Evolutionary conservation across 2,329 filamentous ascomycete genomes (phyloP).

Genomic region (Cladophialophora exuberans): DNA sequence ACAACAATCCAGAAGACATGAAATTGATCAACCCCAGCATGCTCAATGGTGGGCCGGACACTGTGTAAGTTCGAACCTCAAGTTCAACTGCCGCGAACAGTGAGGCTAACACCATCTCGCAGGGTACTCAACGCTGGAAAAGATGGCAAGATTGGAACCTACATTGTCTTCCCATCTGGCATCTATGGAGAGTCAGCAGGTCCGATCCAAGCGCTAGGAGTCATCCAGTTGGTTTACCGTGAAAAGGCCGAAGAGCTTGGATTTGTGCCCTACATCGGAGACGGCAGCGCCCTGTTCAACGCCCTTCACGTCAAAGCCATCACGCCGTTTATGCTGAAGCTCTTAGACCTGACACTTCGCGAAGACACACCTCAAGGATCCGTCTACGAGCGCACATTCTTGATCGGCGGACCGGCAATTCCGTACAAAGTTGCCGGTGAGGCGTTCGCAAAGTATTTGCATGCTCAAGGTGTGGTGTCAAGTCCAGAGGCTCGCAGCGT

Average conservation of each 20-base stretch:
- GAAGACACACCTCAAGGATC: slow-evolving; percentile 11
- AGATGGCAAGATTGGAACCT: slow-evolving; percentile 20
- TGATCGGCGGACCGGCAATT: slow-evolving; percentile 13
- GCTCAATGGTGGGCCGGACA: slow-evolving; percentile 22
- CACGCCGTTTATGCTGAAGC: slow-evolving; percentile 18
- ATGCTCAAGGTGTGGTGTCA: slow-evolving; percentile 9
- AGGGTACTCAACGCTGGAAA: slow-evolving; percentile 19
- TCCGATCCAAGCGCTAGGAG: slow-evolving; percentile 18
- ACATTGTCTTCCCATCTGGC: slow-evolving; percentile 20
- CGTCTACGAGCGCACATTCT: slow-evolving; percentile 19
- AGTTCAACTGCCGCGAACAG: background rate
- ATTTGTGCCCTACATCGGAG: slow-evolving; percentile 21
- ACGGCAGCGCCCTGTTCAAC: slow-evolving; percentile 23
- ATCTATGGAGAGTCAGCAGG: slow-evolving; percentile 21
- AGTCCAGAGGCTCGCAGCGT: slow-evolving; percentile 16
- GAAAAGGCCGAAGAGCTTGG: slow-evolving; percentile 23
- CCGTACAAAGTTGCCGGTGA: slow-evolving; percentile 6
- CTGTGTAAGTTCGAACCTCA: slow-evolving; percentile 12
- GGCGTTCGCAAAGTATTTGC: slow-evolving; percentile 11
- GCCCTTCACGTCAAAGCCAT: slow-evolving; percentile 19
- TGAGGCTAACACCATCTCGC: background rate
- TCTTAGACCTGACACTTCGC: slow-evolving; percentile 10
- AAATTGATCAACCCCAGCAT: slow-evolving; percentile 20
- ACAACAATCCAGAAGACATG: slow-evolving; percentile 19
- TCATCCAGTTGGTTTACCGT: slow-evolving; percentile 17